Percentiles rank a stretch among this genome's conserved stretches.
Evolutionary conservation across 1,284 basidiomycete species (phyloP).

Genomic region (Puccinia horiana): DNA sequence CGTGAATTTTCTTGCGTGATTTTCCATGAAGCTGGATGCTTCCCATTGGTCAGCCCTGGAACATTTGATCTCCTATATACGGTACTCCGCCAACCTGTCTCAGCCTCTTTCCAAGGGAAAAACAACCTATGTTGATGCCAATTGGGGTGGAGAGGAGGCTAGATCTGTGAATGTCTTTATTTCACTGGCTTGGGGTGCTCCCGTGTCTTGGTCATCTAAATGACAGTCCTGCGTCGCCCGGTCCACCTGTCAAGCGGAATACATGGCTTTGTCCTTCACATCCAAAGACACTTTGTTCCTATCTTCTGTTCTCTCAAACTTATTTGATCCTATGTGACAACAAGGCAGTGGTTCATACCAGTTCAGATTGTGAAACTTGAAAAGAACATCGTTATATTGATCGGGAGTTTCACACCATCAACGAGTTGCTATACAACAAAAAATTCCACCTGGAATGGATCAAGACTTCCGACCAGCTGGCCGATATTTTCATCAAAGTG

Average conservation of each 20-base stretch:
- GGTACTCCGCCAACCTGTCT: not conserved
- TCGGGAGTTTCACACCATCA: conserved; percentile 27
- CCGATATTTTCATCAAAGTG: conserved; percentile 37
- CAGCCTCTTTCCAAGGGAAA: not conserved
- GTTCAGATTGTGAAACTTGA: not conserved
- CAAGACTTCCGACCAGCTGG: not conserved
- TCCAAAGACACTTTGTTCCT: not conserved
- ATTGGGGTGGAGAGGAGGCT: conserved; percentile 31
- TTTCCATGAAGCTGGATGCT: not conserved
- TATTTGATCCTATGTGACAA: not conserved
- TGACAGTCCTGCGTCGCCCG: conserved; percentile 7
- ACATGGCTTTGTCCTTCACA: not conserved
- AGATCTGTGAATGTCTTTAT: conserved; percentile 4
- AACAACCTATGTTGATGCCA: conserved; percentile 32
- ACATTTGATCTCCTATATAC: conserved; percentile 17
- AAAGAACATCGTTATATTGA: conserved; percentile 22
- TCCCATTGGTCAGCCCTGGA: conserved; percentile 18
- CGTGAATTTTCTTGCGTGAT: not conserved
- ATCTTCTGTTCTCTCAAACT: not conserved
- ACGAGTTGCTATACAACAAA: not conserved
- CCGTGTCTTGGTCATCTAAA: conserved; percentile 16
- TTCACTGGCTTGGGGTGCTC: not conserved
- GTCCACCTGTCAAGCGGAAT: conserved; percentile 35
- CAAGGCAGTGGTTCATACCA: not conserved
- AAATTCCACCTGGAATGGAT: conserved; percentile 6